phyloP scores from a whole-genome alignment of 2,329 filamentous ascomycete genomes.

The Fusarium papillatum region DNA sequence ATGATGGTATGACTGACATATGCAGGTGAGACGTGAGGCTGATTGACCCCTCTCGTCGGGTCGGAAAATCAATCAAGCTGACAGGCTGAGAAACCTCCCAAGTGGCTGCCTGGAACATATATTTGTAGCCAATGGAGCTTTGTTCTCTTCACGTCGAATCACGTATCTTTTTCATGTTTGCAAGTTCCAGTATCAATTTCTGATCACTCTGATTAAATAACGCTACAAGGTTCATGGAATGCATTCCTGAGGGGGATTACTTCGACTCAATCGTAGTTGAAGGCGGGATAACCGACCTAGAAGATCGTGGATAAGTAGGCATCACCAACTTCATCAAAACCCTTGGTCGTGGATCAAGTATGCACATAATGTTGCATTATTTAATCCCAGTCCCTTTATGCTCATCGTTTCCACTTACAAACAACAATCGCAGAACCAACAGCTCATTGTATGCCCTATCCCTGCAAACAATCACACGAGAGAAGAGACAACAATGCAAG shows the following conservation, averaged over 20 bases:
- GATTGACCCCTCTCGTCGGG: not conserved
- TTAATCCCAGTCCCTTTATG: not conserved
- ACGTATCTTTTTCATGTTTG: not conserved
- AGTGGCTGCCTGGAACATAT: not conserved
- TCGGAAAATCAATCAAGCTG: slow-evolving; percentile 5
- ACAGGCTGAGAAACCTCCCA: not conserved
- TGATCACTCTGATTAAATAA: not conserved
- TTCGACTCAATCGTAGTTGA: not conserved
- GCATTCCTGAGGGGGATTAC: not conserved
- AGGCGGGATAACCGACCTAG: too few species aligned
- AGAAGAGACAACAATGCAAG: not conserved
- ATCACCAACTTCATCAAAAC: not conserved
- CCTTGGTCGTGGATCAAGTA: not conserved
- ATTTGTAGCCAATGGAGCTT: not conserved
- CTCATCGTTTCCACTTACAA: not conserved
- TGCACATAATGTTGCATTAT: not conserved
- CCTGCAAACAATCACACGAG: not conserved
- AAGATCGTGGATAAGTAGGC: not conserved
- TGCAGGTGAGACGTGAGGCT: not conserved
- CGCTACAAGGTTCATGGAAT: not conserved
- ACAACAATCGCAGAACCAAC: not conserved
- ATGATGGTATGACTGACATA: not conserved
- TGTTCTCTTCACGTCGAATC: not conserved
- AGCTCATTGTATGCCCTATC: not conserved
- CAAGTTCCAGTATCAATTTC: not conserved